Evolutionary conservation across 140 eudicot genomes (phyloP).

Genomic region (Flaveria floridana): DNA sequence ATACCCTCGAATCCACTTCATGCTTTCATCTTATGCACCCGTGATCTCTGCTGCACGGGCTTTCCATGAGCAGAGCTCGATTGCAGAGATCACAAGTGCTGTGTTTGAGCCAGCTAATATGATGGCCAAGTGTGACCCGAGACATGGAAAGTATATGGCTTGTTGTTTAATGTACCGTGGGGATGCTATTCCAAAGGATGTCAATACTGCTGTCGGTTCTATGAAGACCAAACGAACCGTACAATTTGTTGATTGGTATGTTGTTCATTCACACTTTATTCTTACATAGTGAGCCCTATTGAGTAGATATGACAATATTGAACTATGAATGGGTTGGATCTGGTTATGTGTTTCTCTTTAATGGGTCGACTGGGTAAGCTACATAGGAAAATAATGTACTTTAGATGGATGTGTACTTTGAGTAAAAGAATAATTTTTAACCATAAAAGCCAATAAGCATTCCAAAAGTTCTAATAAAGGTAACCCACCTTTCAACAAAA

Average conservation of each 20-base stretch:
- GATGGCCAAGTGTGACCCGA: constrained; percentile 88
- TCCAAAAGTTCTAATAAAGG: not conserved
- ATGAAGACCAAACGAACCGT: constrained; percentile 71
- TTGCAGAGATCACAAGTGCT: constrained; percentile 70
- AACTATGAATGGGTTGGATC: not conserved
- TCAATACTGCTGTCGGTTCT: constrained; percentile 64
- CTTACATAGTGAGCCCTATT: not conserved
- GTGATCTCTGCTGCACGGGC: constrained; percentile 73
- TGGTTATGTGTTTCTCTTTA: not conserved
- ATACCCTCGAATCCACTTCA: constrained; percentile 77
- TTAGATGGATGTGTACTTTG: not conserved
- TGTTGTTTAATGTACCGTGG: constrained; percentile 83
- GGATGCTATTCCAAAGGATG: constrained; percentile 80
- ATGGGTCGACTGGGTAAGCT: not conserved
- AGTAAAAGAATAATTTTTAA: not conserved
- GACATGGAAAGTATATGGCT: constrained; percentile 85
- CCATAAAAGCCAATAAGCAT: not conserved
- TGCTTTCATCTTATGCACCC: constrained; percentile 87
- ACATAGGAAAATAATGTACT: not conserved
- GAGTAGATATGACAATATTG: not conserved
- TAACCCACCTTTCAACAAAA: constrained; percentile 1
- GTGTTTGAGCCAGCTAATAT: constrained; percentile 80
- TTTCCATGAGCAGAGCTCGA: constrained; percentile 67
- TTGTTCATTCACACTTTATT: constrained; percentile 1
- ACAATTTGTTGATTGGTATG: constrained; percentile 82